Percentiles rank a stretch among this genome's conserved stretches.
phyloP scores from a whole-genome alignment of 345 rosid genomes.

The Moricandia moricandioides region DNA sequence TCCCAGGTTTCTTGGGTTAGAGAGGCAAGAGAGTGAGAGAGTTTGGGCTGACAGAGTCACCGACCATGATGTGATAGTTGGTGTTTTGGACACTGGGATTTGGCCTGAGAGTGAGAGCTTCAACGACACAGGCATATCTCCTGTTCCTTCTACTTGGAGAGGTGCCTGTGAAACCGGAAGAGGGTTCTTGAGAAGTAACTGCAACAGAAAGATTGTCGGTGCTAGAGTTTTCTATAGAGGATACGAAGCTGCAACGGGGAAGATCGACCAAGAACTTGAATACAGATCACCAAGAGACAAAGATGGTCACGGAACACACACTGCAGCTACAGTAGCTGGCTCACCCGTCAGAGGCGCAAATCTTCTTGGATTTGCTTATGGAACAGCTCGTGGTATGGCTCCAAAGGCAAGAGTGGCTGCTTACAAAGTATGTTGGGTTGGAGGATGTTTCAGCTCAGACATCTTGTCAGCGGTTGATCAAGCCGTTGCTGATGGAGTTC shows the following conservation, averaged over 20 bases:
- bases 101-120: constrained; percentile 82
- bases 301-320: constrained; percentile 86
- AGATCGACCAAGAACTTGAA: constrained; percentile 57
- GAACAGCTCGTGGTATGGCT: constrained; percentile 83
- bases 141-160: constrained; percentile 65
- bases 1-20: constrained; percentile 71
- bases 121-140: constrained; percentile 54
- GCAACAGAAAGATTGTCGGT: constrained; percentile 74
- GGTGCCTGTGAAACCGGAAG: constrained; percentile 64
- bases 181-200: constrained; percentile 46
- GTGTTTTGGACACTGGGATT: constrained; percentile 73
- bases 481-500: constrained; percentile 76
- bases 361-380: constrained; percentile 67
- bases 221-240: constrained; percentile 62
- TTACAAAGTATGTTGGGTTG: constrained; percentile 75
- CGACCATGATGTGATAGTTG: constrained; percentile 73
- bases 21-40: constrained; percentile 41
- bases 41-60: constrained; percentile 47
- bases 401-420: constrained; percentile 68
- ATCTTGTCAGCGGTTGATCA: constrained; percentile 70
- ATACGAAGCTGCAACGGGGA: constrained; percentile 60
- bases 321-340: constrained; percentile 78
- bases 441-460: constrained; percentile 75
- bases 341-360: constrained; percentile 57
- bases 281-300: constrained; percentile 69